A percentile compares a stretch with the other conserved stretches of the same genome.
phyloP scores from a whole-genome alignment of 129 eudicot genomes.

The Lactuca sativa region DNA sequence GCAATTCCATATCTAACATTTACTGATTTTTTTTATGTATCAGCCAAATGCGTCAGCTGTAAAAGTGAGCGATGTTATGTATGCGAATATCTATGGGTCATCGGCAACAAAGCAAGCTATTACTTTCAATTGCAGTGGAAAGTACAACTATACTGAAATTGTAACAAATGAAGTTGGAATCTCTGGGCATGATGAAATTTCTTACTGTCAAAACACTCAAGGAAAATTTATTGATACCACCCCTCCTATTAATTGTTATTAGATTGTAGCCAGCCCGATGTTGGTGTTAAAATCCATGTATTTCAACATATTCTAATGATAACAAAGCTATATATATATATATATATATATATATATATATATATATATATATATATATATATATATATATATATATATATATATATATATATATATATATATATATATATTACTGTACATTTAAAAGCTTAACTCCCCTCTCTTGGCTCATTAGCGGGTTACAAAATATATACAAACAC shows the following conservation, averaged over 20 bases:
- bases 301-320: background rate
- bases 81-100: constrained; percentile 30
- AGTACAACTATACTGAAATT: constrained; percentile 27
- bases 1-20: too few relatives aligned
- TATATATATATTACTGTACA: too few relatives aligned
- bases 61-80: constrained; percentile 35
- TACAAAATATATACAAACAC: too few relatives aligned
- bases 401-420: too few relatives aligned
- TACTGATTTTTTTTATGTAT: background rate
- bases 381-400: too few relatives aligned
- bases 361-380: too few relatives aligned
- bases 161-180: constrained; percentile 18
- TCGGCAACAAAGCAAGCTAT: constrained; percentile 15
- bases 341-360: too few relatives aligned
- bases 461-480: too few relatives aligned
- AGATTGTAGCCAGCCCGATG: background rate
- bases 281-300: background rate
- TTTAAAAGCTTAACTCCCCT: too few relatives aligned
- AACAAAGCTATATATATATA: too few relatives aligned
- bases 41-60: constrained; percentile 22
- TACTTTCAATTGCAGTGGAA: constrained; percentile 26
- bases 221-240: constrained; percentile 19
- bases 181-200: constrained; percentile 12
- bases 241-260: constrained; percentile 23
- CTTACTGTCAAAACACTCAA: constrained; percentile 18